These are phyloP conservation scores for Cytospora mali DNA, from an alignment of 2,329 filamentous ascomycete genomes.

Conservation along the genomic window DNA sequence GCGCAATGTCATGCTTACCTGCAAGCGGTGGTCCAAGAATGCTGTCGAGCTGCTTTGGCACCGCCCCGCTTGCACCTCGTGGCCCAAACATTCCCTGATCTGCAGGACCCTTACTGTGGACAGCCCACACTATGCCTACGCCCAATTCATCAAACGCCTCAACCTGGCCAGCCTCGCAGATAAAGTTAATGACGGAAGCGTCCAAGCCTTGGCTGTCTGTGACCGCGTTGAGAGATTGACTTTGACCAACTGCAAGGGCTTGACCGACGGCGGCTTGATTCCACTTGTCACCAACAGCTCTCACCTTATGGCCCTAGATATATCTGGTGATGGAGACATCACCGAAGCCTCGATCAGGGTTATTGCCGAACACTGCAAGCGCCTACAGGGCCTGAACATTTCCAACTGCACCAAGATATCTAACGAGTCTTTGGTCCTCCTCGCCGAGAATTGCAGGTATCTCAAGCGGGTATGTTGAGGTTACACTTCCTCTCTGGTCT, in stretches of 20 bases:
- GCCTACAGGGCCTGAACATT: slow-evolving; percentile 90
- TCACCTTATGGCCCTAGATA: slow-evolving; percentile 84
- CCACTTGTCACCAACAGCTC: slow-evolving; percentile 77
- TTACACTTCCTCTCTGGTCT: not conserved
- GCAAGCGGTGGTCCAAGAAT: slow-evolving; percentile 88
- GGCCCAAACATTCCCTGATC: slow-evolving; percentile 78
- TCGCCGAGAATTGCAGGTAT: slow-evolving; percentile 81
- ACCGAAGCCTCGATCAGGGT: slow-evolving; percentile 79
- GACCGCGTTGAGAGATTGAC: slow-evolving; percentile 91
- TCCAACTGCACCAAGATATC: slow-evolving; percentile 83
- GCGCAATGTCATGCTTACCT: slow-evolving; percentile 90
- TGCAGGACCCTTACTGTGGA: slow-evolving; percentile 73
- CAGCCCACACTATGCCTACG: slow-evolving; percentile 84
- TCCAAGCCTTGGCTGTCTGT: slow-evolving; percentile 79
- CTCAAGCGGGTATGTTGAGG: slow-evolving; percentile 73
- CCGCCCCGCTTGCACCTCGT: slow-evolving; percentile 85
- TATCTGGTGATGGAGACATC: slow-evolving; percentile 81
- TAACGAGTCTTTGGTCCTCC: slow-evolving; percentile 78
- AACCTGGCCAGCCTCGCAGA: slow-evolving; percentile 81
- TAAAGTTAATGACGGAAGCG: slow-evolving; percentile 83
- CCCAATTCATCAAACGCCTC: slow-evolving; percentile 85
- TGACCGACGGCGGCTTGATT: slow-evolving; percentile 83
- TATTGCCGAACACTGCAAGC: slow-evolving; percentile 78
- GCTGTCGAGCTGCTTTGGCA: slow-evolving; percentile 95
- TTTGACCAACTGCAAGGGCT: slow-evolving; percentile 80